These are phyloP conservation scores for Blastomyces parvus DNA, from an alignment of 2,329 filamentous ascomycete genomes.

Conservation along the genomic window DNA sequence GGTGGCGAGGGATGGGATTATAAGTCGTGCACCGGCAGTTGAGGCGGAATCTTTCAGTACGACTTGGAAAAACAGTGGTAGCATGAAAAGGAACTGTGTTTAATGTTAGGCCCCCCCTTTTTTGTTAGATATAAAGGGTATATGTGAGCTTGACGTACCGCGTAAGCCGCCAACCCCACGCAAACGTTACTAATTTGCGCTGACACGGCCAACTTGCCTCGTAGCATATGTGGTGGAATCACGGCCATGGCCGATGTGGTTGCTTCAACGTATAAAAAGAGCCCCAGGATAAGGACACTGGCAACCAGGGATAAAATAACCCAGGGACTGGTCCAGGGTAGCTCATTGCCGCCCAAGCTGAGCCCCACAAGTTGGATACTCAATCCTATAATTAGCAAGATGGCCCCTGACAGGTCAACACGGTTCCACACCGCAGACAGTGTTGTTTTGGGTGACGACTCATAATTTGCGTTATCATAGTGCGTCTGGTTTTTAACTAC, in stretches of 20 bases:
- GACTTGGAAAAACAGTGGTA: constrained; percentile 39
- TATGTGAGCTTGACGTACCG: constrained; percentile 30
- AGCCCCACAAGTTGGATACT: constrained; percentile 45
- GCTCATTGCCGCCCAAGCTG: constrained; percentile 38
- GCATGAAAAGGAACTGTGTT: constrained; percentile 38
- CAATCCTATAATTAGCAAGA: constrained; percentile 49
- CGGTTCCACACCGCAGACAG: constrained; percentile 41
- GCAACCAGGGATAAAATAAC: constrained; percentile 32
- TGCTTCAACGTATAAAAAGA: constrained; percentile 34
- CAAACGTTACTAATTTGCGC: constrained; percentile 52
- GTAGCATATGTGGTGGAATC: constrained; percentile 44
- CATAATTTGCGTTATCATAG: neutral
- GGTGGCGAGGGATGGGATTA: constrained; percentile 38
- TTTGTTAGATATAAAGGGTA: neutral
- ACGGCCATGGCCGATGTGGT: constrained; percentile 36
- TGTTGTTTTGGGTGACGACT: constrained; percentile 19
- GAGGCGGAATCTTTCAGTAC: constrained; percentile 36
- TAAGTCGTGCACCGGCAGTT: constrained; percentile 37
- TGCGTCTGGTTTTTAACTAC: constrained; percentile 40
- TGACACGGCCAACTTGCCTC: constrained; percentile 45
- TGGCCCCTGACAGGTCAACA: constrained; percentile 50
- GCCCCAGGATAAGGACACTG: constrained; percentile 29
- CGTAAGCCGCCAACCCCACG: constrained; percentile 53
- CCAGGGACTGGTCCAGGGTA: constrained; percentile 37
- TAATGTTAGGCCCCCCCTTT: neutral